Percentiles rank a stretch among this genome's conserved stretches.
Evolutionary conservation across 805 yeast genomes (phyloP).

Genomic region (Cyberlindnera euphorbiiphila): DNA sequence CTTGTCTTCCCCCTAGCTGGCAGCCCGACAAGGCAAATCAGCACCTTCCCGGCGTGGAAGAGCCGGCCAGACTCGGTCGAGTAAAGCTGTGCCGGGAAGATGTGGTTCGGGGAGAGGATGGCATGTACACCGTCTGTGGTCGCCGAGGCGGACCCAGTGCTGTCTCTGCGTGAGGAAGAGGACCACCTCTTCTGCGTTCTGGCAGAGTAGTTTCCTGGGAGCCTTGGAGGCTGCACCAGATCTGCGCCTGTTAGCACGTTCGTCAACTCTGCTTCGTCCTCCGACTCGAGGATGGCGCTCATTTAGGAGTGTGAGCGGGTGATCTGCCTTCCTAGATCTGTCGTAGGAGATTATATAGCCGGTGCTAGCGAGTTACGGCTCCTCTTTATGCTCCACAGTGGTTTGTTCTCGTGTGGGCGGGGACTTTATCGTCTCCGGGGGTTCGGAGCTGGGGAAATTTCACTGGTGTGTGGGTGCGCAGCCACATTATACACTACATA

Average conservation of each 20-base stretch:
- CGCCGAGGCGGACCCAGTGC: conserved; percentile 17
- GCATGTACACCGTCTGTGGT: conserved; percentile 63
- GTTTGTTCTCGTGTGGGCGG: too few species aligned
- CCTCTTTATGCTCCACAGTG: too few species aligned
- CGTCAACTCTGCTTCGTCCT: conserved; percentile 27
- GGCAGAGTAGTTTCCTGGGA: conserved; percentile 52
- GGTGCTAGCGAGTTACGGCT: too few species aligned
- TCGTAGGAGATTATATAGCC: too few species aligned
- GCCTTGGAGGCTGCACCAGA: conserved; percentile 38
- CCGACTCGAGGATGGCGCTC: conserved; percentile 32
- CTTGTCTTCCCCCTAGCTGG: conserved; percentile 97
- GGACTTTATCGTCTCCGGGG: too few species aligned
- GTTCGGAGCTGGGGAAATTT: too few species aligned
- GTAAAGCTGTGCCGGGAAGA: conserved; percentile 90
- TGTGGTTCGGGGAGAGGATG: conserved; percentile 53
- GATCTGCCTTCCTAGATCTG: too few species aligned
- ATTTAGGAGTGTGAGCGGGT: conserved; percentile 19
- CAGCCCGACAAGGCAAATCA: conserved; percentile 84
- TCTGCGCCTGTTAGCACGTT: conserved; percentile 25
- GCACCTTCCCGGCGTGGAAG: conserved; percentile 92
- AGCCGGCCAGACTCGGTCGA: conserved; percentile 89
- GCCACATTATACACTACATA: background rate
- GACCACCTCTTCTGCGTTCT: conserved; percentile 52
- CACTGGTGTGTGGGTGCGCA: too few species aligned
- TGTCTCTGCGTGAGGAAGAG: conserved; percentile 16